Base-by-base conservation (phyloP, 2,329 filamentous ascomycete genomes). In the Aspergillus intermedius region DNA sequence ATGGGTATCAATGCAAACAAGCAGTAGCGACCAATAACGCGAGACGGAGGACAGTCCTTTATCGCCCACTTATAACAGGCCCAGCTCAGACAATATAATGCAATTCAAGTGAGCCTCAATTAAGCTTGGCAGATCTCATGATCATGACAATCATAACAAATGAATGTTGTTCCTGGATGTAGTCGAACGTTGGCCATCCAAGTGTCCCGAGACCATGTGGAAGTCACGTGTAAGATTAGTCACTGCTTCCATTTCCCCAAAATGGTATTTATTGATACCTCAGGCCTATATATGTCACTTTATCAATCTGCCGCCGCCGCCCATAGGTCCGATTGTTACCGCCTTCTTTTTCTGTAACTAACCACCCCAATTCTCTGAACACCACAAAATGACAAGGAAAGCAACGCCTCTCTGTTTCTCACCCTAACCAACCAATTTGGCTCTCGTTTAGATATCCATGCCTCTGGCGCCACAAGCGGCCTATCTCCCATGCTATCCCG, bases 401-500 rank as follows among this genome's bases (percentile, higher is more conserved):
- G n/a, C 34, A 17, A 35, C 34, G 34, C 34, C n/a, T 35, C 34
- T n/a, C 34, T 35, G 34, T 35, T 17, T n/a, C 13, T 35, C 15
- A 40, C 37, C 7, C 7, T 21, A 21, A 21, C 10, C 19, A 7
- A 19, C 19, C 37, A 40, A 28, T 28, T 28, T 9, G 25, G 25
- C 25, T 4, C 25, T 30, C 25, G 25, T 12, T 30, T 10, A 30
- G 25, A 30, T 17, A 37, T 17, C 34, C 17, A 12, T 19, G 15
- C 37, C 5, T 17, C 5, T 40, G 15, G 19, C 4, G 37, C 37
- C 37, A 19, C 17, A 13, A 21, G 17, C 15, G 37, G 37, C 37
- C 10, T 45, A 30, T 52, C 49, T 54, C 61, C 58, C 58, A 75
- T 75, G 72, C 68, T 73, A 56, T 63, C 69, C 58, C 68, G 66